Conservation (phyloP, 2,329 filamentous ascomycete species). For the Conoideocrella luteorostrata region DNA sequence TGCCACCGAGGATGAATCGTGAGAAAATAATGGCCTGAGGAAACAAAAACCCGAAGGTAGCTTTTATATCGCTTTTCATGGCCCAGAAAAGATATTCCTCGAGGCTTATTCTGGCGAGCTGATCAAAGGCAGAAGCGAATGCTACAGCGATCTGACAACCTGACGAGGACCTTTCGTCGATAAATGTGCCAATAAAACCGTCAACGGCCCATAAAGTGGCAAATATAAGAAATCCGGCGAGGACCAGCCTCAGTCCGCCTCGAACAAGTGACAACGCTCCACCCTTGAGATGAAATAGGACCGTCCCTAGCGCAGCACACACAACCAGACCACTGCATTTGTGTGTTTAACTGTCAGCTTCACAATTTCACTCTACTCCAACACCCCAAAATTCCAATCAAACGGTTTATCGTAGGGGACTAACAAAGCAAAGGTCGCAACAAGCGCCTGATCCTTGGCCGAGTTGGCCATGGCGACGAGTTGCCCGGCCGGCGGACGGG, state of each 20-base stretch:
- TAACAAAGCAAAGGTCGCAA: constrained; percentile 51
- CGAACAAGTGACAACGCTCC: constrained; percentile 43
- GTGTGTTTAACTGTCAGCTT: constrained; percentile 1
- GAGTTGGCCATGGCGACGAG: constrained; percentile 36
- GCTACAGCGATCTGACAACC: constrained; percentile 47
- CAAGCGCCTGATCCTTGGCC: constrained; percentile 39
- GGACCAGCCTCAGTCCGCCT: constrained; percentile 59
- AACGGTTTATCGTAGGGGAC: too few relatives aligned
- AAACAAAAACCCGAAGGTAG: constrained; percentile 30
- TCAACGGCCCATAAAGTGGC: constrained; percentile 48
- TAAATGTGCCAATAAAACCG: constrained; percentile 43
- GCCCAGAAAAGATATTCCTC: constrained; percentile 50
- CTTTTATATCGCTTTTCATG: constrained; percentile 32
- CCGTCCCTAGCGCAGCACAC: constrained; percentile 41
- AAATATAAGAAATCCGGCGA: constrained; percentile 46
- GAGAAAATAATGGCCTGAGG: constrained; percentile 40
- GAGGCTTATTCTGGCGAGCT: constrained; percentile 46
- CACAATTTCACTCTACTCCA: too few relatives aligned
- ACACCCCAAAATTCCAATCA: too few relatives aligned
- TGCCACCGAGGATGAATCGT: constrained; percentile 46
- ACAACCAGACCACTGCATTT: constrained; percentile 42
- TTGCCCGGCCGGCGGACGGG: constrained; percentile 17
- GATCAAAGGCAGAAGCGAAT: constrained; percentile 50
- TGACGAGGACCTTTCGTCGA: constrained; percentile 34
- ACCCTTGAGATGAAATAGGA: constrained; percentile 40